Percentiles rank a stretch among this genome's conserved stretches.
Conservation (phyloP, 768 basidiomycete species). For the Russula abietina region DNA sequence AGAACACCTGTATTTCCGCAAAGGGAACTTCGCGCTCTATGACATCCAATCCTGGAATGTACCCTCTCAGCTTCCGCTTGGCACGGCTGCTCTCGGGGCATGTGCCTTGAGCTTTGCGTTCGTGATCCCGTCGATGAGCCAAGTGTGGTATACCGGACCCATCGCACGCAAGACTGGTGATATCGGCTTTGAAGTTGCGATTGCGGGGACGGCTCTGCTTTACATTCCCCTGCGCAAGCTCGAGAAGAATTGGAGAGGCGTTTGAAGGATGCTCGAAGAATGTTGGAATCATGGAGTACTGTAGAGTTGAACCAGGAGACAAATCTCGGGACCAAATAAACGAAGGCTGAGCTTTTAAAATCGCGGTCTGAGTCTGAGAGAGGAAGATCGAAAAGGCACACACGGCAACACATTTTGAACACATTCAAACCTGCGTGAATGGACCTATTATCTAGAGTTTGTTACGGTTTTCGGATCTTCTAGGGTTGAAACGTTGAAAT, state of each 20-base stretch:
- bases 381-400: no score
- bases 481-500: no score
- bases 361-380: no score
- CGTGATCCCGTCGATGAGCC: constrained; percentile 61
- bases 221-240: constrained; percentile 50
- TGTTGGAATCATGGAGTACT: not conserved
- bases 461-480: no score
- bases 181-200: constrained; percentile 62
- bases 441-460: no score
- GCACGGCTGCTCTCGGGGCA: constrained; percentile 53
- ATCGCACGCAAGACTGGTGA: constrained; percentile 61
- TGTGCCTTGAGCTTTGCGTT: constrained; percentile 47
- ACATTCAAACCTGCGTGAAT: no score
- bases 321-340: not conserved
- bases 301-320: no score
- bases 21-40: constrained; percentile 44
- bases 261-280: not conserved
- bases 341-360: not conserved
- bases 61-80: constrained; percentile 49
- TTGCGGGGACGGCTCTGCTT: constrained; percentile 39
- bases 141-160: constrained; percentile 66
- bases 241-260: constrained; percentile 25
- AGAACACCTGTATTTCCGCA: constrained; percentile 65
- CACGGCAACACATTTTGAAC: no score
- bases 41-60: constrained; percentile 49